These are phyloP conservation scores for Podospora australis DNA, from an alignment of 495 filamentous ascomycete genomes.

Conservation along the genomic window DNA sequence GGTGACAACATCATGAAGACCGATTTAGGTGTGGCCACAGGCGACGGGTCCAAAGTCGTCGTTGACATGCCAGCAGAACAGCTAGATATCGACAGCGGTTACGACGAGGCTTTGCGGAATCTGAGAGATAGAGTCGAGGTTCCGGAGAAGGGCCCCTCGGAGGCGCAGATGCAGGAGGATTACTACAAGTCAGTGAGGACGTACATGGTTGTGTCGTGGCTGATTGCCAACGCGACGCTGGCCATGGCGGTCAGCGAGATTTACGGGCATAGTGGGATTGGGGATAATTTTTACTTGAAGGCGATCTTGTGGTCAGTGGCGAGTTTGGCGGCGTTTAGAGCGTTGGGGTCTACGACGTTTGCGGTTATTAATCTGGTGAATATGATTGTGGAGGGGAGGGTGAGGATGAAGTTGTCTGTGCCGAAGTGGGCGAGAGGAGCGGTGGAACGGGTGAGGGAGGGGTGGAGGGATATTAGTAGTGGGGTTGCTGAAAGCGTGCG, in stretches of 20 bases:
- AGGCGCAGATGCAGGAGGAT: slow-evolving; percentile 88
- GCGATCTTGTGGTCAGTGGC: slow-evolving; percentile 94
- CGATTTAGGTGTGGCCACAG: slow-evolving; percentile 79
- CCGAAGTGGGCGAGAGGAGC: slow-evolving; percentile 44
- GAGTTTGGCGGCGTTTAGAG: slow-evolving; percentile 73
- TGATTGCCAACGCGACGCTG: slow-evolving; percentile 83
- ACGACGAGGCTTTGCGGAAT: slow-evolving; percentile 95
- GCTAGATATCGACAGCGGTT: slow-evolving; percentile 95
- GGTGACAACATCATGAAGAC: slow-evolving; percentile 91
- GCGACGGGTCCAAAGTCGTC: slow-evolving; percentile 65
- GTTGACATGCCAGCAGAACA: slow-evolving; percentile 97
- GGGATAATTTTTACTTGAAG: slow-evolving; percentile 80
- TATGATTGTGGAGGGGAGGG: slow-evolving; percentile 75
- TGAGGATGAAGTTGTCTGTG: slow-evolving; percentile 53
- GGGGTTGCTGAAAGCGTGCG: slow-evolving; percentile 22
- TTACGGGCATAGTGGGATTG: slow-evolving; percentile 63
- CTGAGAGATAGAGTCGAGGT: slow-evolving; percentile 90
- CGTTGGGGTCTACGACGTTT: slow-evolving; percentile 73
- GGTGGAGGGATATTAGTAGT: slow-evolving; percentile 22
- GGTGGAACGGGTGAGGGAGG: slow-evolving; percentile 30
- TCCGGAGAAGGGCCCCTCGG: slow-evolving; percentile 49
- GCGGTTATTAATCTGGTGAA: slow-evolving; percentile 76
- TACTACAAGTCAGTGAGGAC: slow-evolving; percentile 97
- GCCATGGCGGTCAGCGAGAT: slow-evolving; percentile 92
- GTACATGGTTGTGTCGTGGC: slow-evolving; percentile 98